Percentiles rank a stretch among this genome's conserved stretches.
These are phyloP conservation scores for Chaetomium strumarium DNA, from an alignment of 2,329 filamentous ascomycete genomes.

Conservation along the genomic window DNA sequence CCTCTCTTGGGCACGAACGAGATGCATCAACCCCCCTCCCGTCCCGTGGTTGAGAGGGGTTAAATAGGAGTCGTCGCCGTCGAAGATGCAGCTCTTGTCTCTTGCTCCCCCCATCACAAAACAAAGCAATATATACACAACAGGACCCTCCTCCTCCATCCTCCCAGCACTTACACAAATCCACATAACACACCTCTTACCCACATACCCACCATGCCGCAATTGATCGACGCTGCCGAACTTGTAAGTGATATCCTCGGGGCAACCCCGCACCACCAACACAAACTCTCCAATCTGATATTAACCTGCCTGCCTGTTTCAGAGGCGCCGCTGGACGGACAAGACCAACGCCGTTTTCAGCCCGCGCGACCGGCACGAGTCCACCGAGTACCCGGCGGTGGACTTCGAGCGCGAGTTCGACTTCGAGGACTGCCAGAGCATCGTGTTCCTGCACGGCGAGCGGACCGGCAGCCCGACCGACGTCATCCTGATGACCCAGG, in stretches of 20 bases:
- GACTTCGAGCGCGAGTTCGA: conserved; percentile 20
- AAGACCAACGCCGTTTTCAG: conserved; percentile 15
- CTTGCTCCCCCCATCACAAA: background rate
- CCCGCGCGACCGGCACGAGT: background rate
- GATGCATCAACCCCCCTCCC: background rate
- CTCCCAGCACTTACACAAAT: background rate
- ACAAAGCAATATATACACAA: background rate
- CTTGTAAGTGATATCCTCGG: conserved; percentile 8
- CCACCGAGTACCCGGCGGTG: conserved; percentile 8
- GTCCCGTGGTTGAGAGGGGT: background rate
- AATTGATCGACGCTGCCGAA: conserved; percentile 15
- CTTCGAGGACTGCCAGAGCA: conserved; percentile 17
- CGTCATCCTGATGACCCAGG: conserved; percentile 12
- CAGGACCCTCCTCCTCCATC: background rate
- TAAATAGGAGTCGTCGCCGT: background rate
- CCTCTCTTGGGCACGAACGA: background rate
- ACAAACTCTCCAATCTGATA: conserved; percentile 4
- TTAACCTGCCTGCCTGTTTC: too few species aligned
- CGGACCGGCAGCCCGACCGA: conserved; percentile 7
- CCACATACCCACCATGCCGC: background rate
- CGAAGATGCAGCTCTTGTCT: background rate
- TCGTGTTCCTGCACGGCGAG: conserved; percentile 17
- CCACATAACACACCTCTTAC: background rate
- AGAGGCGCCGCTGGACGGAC: conserved; percentile 19
- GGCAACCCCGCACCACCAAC: background rate